Base-by-base conservation (phyloP, 202 grass and related monocot genomes). In the Musa balbisiana region DNA sequence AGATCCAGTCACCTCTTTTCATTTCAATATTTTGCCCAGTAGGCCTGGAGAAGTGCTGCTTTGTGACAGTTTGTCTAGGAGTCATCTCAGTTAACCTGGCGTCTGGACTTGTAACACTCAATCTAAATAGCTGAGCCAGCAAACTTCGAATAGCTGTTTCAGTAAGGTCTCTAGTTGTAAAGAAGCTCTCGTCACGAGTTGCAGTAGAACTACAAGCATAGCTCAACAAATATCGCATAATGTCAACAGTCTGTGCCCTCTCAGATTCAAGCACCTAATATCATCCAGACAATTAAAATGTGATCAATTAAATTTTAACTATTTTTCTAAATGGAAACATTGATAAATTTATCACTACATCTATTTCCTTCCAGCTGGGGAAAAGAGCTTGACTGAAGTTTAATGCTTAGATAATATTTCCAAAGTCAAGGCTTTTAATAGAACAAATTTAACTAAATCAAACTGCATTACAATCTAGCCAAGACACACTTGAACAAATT, bases 1-100 rank as follows among this genome's bases (percentile, higher is more conserved):
- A 99, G 82, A 94, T 86, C 95, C 95, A 94, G 51, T 94, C 88
- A 78, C 95, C 94, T 82, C 84, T 74, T 85, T 92, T 98, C 88
- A 88, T 89, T 88, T 92, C 75, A 62, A 98, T 63, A 92, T 82
- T 91, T 82, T 89, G 80, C 49, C 86, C 77, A 51, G 29, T 55
- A 82, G 84, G 83, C 49, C 79, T 86, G 25, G 78, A 83, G 68
- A 78, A 78, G 8, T n/a, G 83, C 23, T 80, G 83, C 25, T 87
- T 69, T n/a, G 15, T 69, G 70, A 21, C 55, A 78, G 51, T 62
- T 69, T 81, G 77, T 60, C 68, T 69, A 3, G 22, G 15, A 78
- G 51, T 70, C 70, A 76, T 83, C 33, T 89, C 88, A 8, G 10
- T 62, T 73, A 55, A 80, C 81, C 49, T 87, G 49, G 75, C 73